Base-by-base conservation (phyloP, 2,329 filamentous ascomycete species). In the Escovopsis sp. region DNA sequence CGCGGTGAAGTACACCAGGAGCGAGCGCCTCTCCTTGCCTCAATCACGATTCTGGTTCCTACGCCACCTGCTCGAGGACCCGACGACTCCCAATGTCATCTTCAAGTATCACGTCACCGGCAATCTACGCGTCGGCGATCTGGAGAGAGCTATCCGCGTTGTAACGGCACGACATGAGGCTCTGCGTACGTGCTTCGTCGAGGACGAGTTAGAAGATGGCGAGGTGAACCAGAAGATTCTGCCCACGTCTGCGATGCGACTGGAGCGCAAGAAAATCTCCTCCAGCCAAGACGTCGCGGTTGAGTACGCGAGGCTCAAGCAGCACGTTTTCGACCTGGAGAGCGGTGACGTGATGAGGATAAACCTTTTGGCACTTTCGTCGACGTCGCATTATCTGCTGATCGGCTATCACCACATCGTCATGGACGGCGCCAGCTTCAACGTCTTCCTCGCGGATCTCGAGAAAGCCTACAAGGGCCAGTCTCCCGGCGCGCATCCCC, bases 401-500 rank as follows among this genome's bases (percentile, higher is more conserved):
- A 43, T 74, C 12, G 57, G 55, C 8, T 61, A 60, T 35, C 70
- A 74, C 46, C 69, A 73, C 49, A 72, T 75, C 32, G 56, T 60
- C 36, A 63, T 74, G 59, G 72, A 75, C 46, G 68, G 65, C 1
- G 47, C 65, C 33, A 68, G 68, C 41, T 63, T 62, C 12, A 50
- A 65, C 23, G 47, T 72, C 6, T 53, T 75, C 33, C 47, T 70
- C 19, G 36, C 48, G 1, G 68, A 74, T 38, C 49, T 52, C 3
- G 36, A 48, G 33, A 45, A 44, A 3, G 63, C 66, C 44, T 68
- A 59, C 46, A 62, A 68, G 44, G 49, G 52, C 2, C 40, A 47
- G 6, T 55, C 55, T 2, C 50, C 56, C 39, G 33, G 26, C 12
- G n/a, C 28, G 1, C 48, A 47, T 5, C 23, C 36, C 8, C 45